Evolutionary conservation across 2,329 filamentous ascomycete species (phyloP).

Genomic region (Fusarium ambrosium): DNA sequence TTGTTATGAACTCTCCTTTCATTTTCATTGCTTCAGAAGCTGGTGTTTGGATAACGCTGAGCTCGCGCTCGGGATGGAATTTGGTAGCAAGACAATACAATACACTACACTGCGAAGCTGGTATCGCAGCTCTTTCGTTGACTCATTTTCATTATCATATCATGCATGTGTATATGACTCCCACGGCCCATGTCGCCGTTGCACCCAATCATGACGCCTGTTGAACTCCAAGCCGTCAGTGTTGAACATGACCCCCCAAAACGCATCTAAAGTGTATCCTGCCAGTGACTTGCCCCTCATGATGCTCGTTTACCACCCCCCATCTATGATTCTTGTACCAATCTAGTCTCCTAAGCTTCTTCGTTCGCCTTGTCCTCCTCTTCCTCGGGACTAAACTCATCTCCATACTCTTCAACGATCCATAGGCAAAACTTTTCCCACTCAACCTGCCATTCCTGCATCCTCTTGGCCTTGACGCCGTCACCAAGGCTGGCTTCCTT

Average conservation of each 20-base stretch:
- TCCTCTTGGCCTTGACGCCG: conserved; percentile 76
- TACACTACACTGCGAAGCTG: conserved; percentile 3
- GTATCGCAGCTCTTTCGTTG: conserved; percentile 16
- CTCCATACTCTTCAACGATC: conserved; percentile 83
- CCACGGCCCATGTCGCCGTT: background rate
- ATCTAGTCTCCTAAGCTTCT: background rate
- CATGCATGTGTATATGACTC: background rate
- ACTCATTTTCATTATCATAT: background rate
- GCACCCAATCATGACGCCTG: conserved; percentile 11
- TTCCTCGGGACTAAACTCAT: conserved; percentile 67
- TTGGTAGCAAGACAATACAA: conserved; percentile 7
- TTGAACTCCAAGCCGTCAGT: conserved; percentile 30
- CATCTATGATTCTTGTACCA: conserved; percentile 20
- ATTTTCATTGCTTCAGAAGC: background rate
- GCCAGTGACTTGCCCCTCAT: background rate
- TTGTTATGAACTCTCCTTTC: conserved; percentile 4
- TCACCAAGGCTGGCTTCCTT: conserved; percentile 79
- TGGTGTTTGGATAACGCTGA: conserved; percentile 5
- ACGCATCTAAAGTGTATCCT: conserved; percentile 22
- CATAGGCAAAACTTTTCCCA: conserved; percentile 95
- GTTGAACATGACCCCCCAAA: conserved; percentile 30
- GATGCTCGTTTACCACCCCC: background rate
- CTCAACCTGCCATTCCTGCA: conserved; percentile 83
- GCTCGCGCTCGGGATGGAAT: conserved; percentile 9
- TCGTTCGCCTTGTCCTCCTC: conserved; percentile 5